These are phyloP conservation scores for Moringa oleifera DNA, from an alignment of 345 rosid species.

Conservation along the genomic window DNA sequence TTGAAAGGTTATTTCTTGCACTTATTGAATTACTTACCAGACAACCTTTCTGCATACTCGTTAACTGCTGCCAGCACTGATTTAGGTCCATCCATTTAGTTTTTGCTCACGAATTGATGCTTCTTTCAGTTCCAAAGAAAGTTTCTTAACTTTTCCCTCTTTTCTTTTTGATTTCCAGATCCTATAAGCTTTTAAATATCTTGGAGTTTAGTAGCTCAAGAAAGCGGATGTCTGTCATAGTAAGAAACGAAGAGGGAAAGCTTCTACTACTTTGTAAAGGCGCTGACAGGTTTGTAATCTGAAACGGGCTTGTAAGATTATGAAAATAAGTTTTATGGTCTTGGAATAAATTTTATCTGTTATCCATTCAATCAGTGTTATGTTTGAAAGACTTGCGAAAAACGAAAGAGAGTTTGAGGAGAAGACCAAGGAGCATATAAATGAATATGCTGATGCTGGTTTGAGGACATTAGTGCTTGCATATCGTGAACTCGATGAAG, in stretches of 20 bases:
- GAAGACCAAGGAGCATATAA: slow-evolving; percentile 61
- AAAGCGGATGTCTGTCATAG: slow-evolving; percentile 91
- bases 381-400: slow-evolving; percentile 81
- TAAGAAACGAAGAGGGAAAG: slow-evolving; percentile 62
- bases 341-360: slow-evolving; percentile 1
- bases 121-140: background rate
- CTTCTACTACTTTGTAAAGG: slow-evolving; percentile 87
- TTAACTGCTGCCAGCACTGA: background rate
- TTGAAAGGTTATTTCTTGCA: slow-evolving; percentile 48
- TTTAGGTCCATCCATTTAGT: background rate
- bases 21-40: background rate
- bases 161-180: slow-evolving; percentile 38
- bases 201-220: slow-evolving; percentile 77
- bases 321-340: background rate
- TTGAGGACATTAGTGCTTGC: slow-evolving; percentile 91
- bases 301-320: background rate
- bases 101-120: background rate
- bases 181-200: slow-evolving; percentile 59
- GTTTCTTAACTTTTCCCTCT: background rate
- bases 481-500: slow-evolving; percentile 72
- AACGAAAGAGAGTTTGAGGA: slow-evolving; percentile 50
- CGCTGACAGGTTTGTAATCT: slow-evolving; percentile 77
- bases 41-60: background rate
- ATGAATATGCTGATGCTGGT: slow-evolving; percentile 90
- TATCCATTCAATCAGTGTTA: slow-evolving; percentile 45